A percentile compares a stretch with the other conserved stretches of the same genome.
phyloP scores from a whole-genome alignment of 2,329 filamentous ascomycete genomes.

The Pezicula carpinea region DNA sequence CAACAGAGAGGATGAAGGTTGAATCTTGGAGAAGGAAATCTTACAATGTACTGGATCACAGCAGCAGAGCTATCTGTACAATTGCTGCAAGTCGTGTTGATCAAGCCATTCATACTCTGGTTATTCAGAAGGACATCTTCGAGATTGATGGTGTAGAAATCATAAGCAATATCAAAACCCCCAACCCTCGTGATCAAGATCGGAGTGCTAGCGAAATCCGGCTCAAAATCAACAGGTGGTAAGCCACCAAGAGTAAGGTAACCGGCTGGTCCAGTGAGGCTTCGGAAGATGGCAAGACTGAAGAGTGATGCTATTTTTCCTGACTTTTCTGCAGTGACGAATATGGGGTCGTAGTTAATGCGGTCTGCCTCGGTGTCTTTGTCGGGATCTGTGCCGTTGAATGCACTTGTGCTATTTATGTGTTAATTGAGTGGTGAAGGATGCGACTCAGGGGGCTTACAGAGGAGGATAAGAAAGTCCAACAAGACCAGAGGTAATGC shows the following conservation, averaged over 20 bases:
- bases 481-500: constrained; percentile 41
- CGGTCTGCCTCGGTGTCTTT: constrained; percentile 22
- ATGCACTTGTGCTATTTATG: constrained; percentile 22
- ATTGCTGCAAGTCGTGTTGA: too few species aligned
- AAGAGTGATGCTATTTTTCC: constrained; percentile 40
- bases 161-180: too few species aligned
- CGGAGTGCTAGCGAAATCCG: constrained; percentile 13
- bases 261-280: constrained; percentile 29
- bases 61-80: too few species aligned
- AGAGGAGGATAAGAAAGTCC: constrained; percentile 45
- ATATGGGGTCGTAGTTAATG: constrained; percentile 40
- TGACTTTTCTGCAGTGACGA: constrained; percentile 42
- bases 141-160: too few species aligned
- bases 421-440: neutral
- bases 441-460: constrained; percentile 1
- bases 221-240: constrained; percentile 33
- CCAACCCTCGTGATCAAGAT: constrained; percentile 6
- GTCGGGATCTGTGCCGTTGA: constrained; percentile 24
- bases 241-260: constrained; percentile 45
- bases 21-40: too few species aligned
- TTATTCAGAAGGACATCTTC: too few species aligned
- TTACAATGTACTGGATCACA: too few species aligned
- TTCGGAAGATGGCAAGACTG: constrained; percentile 40
- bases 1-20: too few species aligned
- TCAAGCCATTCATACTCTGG: too few species aligned